These are phyloP conservation scores for Ramularia collo-cygni DNA, from an alignment of 2,329 filamentous ascomycete genomes.

Conservation along the genomic window DNA sequence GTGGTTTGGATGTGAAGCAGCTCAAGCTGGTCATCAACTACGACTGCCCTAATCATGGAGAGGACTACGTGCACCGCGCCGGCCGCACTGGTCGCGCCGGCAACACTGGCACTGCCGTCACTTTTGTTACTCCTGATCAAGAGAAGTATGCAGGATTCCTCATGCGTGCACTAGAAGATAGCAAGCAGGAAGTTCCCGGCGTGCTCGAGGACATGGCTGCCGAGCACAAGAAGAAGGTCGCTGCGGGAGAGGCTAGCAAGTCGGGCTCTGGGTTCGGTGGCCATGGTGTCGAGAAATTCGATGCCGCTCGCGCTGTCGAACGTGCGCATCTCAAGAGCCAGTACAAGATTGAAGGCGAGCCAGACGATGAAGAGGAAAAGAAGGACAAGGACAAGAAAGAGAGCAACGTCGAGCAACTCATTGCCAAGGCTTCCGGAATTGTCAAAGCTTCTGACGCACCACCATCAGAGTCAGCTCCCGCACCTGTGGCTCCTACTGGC, in stretches of 20 bases:
- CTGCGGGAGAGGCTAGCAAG: conserved; percentile 83
- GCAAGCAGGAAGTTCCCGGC: conserved; percentile 75
- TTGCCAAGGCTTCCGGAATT: conserved; percentile 56
- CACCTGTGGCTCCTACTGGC: conserved; percentile 3
- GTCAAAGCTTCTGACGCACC: conserved; percentile 22
- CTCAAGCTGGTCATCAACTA: conserved; percentile 95
- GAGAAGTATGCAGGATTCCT: conserved; percentile 86
- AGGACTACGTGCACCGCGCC: conserved; percentile 93
- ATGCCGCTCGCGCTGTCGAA: conserved; percentile 82
- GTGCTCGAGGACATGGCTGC: conserved; percentile 54
- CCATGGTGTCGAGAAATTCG: conserved; percentile 84
- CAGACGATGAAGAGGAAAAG: conserved; percentile 73
- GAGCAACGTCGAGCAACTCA: conserved; percentile 46
- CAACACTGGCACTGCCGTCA: conserved; percentile 90
- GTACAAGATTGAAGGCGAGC: conserved; percentile 79
- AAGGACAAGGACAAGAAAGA: conserved; percentile 39
- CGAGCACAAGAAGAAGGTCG: conserved; percentile 81
- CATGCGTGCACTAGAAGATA: conserved; percentile 85
- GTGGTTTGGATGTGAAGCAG: conserved; percentile 92
- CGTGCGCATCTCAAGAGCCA: conserved; percentile 80
- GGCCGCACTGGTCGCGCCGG: conserved; percentile 91
- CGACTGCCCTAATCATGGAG: conserved; percentile 85
- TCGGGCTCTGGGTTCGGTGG: conserved; percentile 81
- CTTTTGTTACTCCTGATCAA: conserved; percentile 85
- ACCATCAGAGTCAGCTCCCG: conserved; percentile 9